Base-by-base conservation (phyloP, 2,329 filamentous ascomycete genomes). In the Aspergillus pseudotamarii region DNA sequence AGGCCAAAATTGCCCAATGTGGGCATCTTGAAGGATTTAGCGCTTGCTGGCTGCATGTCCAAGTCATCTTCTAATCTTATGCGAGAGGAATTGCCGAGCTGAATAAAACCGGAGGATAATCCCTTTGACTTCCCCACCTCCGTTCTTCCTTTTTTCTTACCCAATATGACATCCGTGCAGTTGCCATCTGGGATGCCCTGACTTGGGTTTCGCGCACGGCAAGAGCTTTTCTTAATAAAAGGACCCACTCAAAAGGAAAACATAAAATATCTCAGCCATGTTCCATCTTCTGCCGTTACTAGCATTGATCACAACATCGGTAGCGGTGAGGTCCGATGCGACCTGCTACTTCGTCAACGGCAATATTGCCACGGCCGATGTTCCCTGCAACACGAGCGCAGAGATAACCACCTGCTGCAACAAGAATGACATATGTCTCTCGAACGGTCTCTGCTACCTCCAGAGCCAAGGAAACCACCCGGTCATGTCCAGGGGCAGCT, bases 391-490 rank as follows among this genome's bases (percentile, higher is more conserved):
- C 9, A 46, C n/a, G n/a, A 46, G 43, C 21, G 43, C 43, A 8
- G 43, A 46, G 11, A 46, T 46, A 46, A 46, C 43, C 43, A 46
- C 43, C 43, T 68, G 66, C 57, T 68, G 66, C 56, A 67, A 66
- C 28, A 63, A 50, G n/a, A 50, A 50, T 9, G 68, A 70, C 41
- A 53, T 70, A 6, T 69, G 66, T 38, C 53, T 70, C 38, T 66
- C 65, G 23, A 66, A 70, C 38, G 65, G 68, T 4, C 57, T 70
- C 11, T 70, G 68, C 48, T 69, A 62, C 28, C 56, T 66, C 11
- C 66, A 70, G 32, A 58, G 48, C 1, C 30, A 50, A 4, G 60
- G 62, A 2, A 59, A 59, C 3, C 51, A 64, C 21, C 21, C 43
- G n/a, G 64, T 43, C 26, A 55, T 69, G 3, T 68, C 64, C 6